Evolutionary conservation across 805 yeast genomes (phyloP).

Genomic region (Middelhovenomyces tepae): DNA sequence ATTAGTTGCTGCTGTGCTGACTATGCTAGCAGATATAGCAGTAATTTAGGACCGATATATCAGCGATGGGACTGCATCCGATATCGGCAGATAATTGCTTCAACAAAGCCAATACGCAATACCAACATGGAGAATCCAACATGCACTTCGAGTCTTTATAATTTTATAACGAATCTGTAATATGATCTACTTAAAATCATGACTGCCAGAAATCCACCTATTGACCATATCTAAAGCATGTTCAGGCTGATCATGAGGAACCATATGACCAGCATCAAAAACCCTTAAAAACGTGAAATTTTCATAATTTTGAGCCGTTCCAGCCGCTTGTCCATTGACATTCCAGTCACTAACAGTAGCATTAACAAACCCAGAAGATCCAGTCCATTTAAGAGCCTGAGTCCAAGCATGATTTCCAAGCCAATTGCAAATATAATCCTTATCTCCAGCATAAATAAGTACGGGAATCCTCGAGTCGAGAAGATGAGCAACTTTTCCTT

Average conservation of each 20-base stretch:
- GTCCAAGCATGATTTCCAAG: constrained; percentile 84
- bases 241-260: constrained; percentile 79
- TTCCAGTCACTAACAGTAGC: constrained; percentile 34
- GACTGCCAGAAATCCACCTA: constrained; percentile 58
- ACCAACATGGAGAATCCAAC: too few species aligned
- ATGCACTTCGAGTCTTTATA: too few species aligned
- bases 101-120: too few species aligned
- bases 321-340: constrained; percentile 39
- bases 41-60: too few species aligned
- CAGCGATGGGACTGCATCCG: too few species aligned
- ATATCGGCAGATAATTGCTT: too few species aligned
- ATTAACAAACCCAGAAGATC: constrained; percentile 40
- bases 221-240: constrained; percentile 61
- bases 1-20: too few species aligned
- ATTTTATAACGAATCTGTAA: too few species aligned
- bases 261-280: constrained; percentile 86
- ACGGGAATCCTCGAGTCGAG: constrained; percentile 68
- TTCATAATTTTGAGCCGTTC: constrained; percentile 60
- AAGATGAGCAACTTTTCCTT: constrained; percentile 45
- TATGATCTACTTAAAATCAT: too few species aligned
- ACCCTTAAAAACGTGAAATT: constrained; percentile 71
- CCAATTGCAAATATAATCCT: constrained; percentile 91
- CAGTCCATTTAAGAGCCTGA: constrained; percentile 56
- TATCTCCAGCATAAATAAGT: constrained; percentile 87
- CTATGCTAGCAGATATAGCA: too few species aligned